A percentile compares a stretch with the other conserved stretches of the same genome.
These are phyloP conservation scores for Rhodotorula taiwanensis DNA, from an alignment of 768 basidiomycete genomes.

Conservation along the genomic window DNA sequence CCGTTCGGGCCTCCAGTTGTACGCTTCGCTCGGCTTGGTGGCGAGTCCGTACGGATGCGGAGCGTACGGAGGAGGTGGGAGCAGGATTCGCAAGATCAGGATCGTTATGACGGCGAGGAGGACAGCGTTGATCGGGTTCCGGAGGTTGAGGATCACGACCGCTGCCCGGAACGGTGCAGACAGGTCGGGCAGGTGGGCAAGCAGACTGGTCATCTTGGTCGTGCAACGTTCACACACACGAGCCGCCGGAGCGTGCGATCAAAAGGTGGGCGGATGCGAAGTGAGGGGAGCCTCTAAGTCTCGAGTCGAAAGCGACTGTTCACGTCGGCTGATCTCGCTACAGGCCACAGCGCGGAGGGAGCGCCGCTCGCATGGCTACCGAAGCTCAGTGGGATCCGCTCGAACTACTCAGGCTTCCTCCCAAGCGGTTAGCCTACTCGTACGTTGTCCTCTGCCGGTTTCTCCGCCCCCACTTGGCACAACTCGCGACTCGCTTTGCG, in stretches of 20 bases:
- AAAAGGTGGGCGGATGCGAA: too few relatives aligned
- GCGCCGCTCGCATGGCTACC: too few relatives aligned
- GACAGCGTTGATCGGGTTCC: not conserved
- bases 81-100: slow-evolving; percentile 5
- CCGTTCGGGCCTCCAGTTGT: slow-evolving; percentile 83
- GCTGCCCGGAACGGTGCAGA: not conserved
- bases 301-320: too few relatives aligned
- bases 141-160: not conserved
- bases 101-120: not conserved
- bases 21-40: slow-evolving; percentile 42
- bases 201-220: too few relatives aligned
- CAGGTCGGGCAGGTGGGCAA: not conserved
- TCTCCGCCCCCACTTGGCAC: slow-evolving; percentile 1
- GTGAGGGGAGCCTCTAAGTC: too few relatives aligned
- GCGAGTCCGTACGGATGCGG: slow-evolving; percentile 14
- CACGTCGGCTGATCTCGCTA: too few relatives aligned
- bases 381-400: not conserved
- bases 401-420: not conserved
- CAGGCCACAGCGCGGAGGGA: too few relatives aligned
- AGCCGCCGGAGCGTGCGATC: too few relatives aligned
- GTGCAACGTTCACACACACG: too few relatives aligned
- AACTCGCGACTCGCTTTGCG: not conserved
- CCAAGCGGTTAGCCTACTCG: not conserved
- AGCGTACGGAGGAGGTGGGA: slow-evolving; percentile 12
- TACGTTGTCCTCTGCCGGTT: not conserved